Conservation (phyloP, 1,284 basidiomycete genomes). For the Albatrellus sp. region DNA sequence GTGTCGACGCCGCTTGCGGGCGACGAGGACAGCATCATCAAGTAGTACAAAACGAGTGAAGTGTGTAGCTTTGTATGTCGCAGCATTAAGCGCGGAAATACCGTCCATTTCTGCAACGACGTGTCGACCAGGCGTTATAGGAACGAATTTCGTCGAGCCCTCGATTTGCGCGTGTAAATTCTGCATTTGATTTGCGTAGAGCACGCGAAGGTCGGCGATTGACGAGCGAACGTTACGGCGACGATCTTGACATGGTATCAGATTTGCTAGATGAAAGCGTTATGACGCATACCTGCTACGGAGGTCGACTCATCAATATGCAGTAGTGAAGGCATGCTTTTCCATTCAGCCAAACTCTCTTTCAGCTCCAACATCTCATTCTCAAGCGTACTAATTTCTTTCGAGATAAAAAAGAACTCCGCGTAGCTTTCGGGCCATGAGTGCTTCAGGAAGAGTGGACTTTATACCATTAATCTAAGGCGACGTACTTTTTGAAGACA, state of each 20-base stretch:
- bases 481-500: slow-evolving; percentile 81
- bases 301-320: slow-evolving; percentile 74
- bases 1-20: slow-evolving; percentile 42
- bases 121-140: slow-evolving; percentile 82
- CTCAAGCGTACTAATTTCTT: slow-evolving; percentile 92
- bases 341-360: slow-evolving; percentile 89
- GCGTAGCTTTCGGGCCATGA: slow-evolving; percentile 57
- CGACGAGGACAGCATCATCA: slow-evolving; percentile 86
- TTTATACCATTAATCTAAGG: neutral
- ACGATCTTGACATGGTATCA: slow-evolving; percentile 25
- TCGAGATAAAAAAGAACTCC: slow-evolving; percentile 93
- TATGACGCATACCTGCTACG: slow-evolving; percentile 29
- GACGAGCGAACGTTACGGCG: slow-evolving; percentile 75
- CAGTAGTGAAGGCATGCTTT: slow-evolving; percentile 84
- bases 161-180: slow-evolving; percentile 85
- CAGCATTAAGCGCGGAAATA: slow-evolving; percentile 80
- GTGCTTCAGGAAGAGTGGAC: slow-evolving; percentile 1
- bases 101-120: slow-evolving; percentile 81
- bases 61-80: slow-evolving; percentile 89
- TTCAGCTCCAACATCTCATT: slow-evolving; percentile 98
- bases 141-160: slow-evolving; percentile 93
- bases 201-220: slow-evolving; percentile 82
- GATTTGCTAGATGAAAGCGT: neutral
- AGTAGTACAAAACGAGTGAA: slow-evolving; percentile 84
- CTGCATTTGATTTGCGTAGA: slow-evolving; percentile 92